Evolutionary conservation across 2,329 filamentous ascomycete species (phyloP).

Genomic region (Diaporthe vexans): DNA sequence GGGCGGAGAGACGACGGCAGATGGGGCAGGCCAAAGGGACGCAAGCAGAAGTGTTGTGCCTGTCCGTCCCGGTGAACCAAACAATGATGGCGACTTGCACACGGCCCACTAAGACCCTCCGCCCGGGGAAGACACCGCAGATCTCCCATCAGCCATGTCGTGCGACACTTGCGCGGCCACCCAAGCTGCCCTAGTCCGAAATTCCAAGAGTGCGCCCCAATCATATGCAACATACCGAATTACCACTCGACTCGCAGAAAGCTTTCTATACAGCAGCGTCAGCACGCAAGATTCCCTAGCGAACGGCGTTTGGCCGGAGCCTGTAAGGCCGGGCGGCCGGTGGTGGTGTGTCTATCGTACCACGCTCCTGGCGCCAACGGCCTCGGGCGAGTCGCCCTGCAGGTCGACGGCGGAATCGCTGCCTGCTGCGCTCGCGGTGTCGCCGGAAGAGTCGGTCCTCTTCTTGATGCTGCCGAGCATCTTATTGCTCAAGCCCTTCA

Average conservation of each 20-base stretch:
- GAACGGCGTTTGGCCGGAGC: background rate
- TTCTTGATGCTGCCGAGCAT: slow-evolving; percentile 69
- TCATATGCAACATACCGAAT: slow-evolving; percentile 60
- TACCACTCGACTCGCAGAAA: slow-evolving; percentile 83
- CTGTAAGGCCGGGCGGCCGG: background rate
- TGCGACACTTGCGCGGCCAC: slow-evolving; percentile 9
- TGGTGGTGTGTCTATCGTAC: slow-evolving; percentile 60
- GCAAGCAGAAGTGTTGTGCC: background rate
- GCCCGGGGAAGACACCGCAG: background rate
- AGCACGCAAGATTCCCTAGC: slow-evolving; percentile 37
- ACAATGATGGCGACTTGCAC: background rate
- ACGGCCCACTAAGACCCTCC: background rate
- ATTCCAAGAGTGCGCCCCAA: background rate
- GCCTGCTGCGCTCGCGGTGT: slow-evolving; percentile 28
- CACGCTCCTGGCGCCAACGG: slow-evolving; percentile 74
- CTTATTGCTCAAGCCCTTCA: slow-evolving; percentile 69
- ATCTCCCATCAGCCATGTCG: background rate
- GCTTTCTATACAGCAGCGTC: slow-evolving; percentile 67
- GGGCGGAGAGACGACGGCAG: background rate
- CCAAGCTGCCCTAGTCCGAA: background rate
- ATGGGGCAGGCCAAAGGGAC: background rate
- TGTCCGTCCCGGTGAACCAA: background rate
- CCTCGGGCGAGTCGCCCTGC: slow-evolving; percentile 74
- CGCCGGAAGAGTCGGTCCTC: slow-evolving; percentile 47
- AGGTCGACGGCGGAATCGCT: slow-evolving; percentile 46